phyloP scores from a whole-genome alignment of 208 protist genomes.

The Tritrichomonas musculus region DNA sequence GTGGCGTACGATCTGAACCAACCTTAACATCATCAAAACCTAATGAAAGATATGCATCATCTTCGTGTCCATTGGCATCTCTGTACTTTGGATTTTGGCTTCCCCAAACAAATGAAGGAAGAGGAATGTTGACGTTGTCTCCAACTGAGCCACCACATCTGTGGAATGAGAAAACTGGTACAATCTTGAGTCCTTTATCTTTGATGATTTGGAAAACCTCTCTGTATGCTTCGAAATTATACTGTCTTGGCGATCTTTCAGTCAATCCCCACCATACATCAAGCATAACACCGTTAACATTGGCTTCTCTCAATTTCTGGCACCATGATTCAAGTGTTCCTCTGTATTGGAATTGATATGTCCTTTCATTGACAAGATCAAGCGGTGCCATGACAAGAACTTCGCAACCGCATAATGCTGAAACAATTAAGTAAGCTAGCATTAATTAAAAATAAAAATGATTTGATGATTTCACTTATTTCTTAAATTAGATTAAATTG shows the following conservation, averaged over 20 bases:
- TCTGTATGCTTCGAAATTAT: neutral
- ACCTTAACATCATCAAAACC: neutral
- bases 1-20: neutral
- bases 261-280: neutral
- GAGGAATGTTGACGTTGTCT: neutral
- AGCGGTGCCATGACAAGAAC: conserved; percentile 7
- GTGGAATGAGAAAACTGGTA: conserved; percentile 23
- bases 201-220: neutral
- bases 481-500: no score
- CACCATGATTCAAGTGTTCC: neutral
- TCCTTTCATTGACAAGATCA: neutral
- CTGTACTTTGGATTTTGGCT: neutral
- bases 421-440: no score
- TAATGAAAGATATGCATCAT: neutral
- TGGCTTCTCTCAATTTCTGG: neutral
- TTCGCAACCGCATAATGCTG: neutral
- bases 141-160: neutral
- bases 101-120: neutral
- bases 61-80: neutral
- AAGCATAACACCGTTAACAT: neutral
- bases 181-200: neutral
- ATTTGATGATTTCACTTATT: no score
- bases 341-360: neutral
- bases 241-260: neutral
- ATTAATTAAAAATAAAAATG: no score